A percentile compares a stretch with the other conserved stretches of the same genome.
Conservation (phyloP, 345 rosid species). For the Draba incana region DNA sequence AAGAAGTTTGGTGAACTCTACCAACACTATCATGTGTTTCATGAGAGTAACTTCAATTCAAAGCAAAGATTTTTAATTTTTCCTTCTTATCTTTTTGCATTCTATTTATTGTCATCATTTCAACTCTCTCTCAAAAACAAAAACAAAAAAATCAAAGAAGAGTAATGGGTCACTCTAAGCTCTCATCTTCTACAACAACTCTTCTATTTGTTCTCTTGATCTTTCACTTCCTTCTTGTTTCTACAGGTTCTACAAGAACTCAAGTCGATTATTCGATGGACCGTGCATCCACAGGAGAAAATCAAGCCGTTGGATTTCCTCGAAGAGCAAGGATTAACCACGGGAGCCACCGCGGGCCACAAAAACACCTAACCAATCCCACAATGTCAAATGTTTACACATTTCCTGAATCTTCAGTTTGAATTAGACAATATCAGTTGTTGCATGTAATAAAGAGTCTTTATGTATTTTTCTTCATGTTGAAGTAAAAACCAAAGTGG, state of each 20-base stretch:
- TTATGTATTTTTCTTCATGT: conserved; percentile 38
- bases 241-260: conserved; percentile 32
- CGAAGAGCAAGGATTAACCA: conserved; percentile 36
- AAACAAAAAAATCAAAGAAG: background rate
- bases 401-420: conserved; percentile 40
- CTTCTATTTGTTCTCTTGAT: conserved; percentile 28
- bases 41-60: conserved; percentile 44
- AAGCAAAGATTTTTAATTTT: conserved; percentile 31
- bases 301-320: conserved; percentile 14
- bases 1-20: conserved; percentile 32
- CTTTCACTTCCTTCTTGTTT: conserved; percentile 27
- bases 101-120: conserved; percentile 41
- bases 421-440: conserved; percentile 25
- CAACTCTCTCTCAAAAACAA: conserved; percentile 24
- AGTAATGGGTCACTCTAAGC: conserved; percentile 36
- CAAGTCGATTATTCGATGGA: conserved; percentile 9
- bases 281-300: conserved; percentile 9
- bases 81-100: conserved; percentile 22
- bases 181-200: conserved; percentile 28
- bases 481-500: conserved; percentile 37
- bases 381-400: conserved; percentile 18
- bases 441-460: conserved; percentile 10
- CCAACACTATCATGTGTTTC: conserved; percentile 40
- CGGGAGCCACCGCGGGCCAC: conserved; percentile 38
- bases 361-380: conserved; percentile 36